phyloP scores from a whole-genome alignment of 2,329 filamentous ascomycete genomes.

The Aspergillus texensis region DNA sequence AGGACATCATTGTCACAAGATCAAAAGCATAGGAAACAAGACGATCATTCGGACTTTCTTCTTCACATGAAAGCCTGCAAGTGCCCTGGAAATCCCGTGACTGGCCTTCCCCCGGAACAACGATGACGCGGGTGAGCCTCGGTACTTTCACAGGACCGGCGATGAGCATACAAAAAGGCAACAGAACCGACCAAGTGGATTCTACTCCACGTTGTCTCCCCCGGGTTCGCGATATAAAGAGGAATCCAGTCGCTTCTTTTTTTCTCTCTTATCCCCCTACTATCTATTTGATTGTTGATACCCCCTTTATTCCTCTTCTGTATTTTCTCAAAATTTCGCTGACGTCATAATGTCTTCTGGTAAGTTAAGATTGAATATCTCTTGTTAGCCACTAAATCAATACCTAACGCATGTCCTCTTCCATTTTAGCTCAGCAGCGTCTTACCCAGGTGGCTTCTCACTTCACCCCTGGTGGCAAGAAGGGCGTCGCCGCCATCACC shows the following conservation, averaged over 20 bases:
- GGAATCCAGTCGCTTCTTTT: constrained; percentile 7
- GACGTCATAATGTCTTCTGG: constrained; percentile 47
- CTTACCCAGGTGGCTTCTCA: constrained; percentile 63
- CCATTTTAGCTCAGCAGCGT: constrained; percentile 56
- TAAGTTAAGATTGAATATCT: constrained; percentile 25
- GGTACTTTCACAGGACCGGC: constrained; percentile 31
- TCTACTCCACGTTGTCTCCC: constrained; percentile 11
- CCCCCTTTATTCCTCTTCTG: constrained; percentile 6
- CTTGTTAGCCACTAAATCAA: not conserved
- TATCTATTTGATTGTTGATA: constrained; percentile 4
- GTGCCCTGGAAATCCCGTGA: constrained; percentile 28
- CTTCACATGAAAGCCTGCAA: constrained; percentile 27
- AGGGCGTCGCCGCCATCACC: constrained; percentile 39
- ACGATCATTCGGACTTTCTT: constrained; percentile 12
- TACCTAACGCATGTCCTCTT: not conserved
- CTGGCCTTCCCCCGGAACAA: constrained; percentile 24
- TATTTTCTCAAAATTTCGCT: constrained; percentile 8
- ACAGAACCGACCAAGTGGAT: constrained; percentile 20
- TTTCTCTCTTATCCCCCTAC: constrained; percentile 4
- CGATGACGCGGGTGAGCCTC: constrained; percentile 32
- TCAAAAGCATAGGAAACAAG: constrained; percentile 14
- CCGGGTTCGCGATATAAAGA: constrained; percentile 20
- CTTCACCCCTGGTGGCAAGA: constrained; percentile 46
- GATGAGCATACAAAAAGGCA: constrained; percentile 19
- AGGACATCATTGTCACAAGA: not conserved